A percentile compares a stretch with the other conserved stretches of the same genome.
Evolutionary conservation across 2,329 filamentous ascomycete genomes (phyloP).

Genomic region (Aureobasidium uvarum): DNA sequence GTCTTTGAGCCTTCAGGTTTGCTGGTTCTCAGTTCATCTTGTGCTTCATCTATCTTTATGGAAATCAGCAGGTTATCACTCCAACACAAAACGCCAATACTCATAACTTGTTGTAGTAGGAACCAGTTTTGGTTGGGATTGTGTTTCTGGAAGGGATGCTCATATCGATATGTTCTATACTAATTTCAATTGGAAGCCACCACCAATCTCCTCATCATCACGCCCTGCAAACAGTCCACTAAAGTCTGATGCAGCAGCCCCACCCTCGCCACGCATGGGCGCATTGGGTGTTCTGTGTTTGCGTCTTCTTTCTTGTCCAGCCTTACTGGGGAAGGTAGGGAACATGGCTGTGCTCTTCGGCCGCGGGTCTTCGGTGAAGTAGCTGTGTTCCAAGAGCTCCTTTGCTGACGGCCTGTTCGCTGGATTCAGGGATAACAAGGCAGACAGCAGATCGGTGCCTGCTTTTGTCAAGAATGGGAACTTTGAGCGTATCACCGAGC

Average conservation of each 20-base stretch:
- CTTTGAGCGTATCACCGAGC: conserved; percentile 64
- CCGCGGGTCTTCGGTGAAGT: conserved; percentile 85
- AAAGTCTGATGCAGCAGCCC: conserved; percentile 50
- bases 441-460: conserved; percentile 66
- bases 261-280: conserved; percentile 70
- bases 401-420: conserved; percentile 65
- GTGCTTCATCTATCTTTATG: no score
- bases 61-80: no score
- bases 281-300: conserved; percentile 75
- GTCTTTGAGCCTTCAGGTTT: no score
- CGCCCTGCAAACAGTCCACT: conserved; percentile 51
- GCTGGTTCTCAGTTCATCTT: no score
- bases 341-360: conserved; percentile 92
- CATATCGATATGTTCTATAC: conserved; percentile 29
- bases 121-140: no score
- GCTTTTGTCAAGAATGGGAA: conserved; percentile 80
- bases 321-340: conserved; percentile 94
- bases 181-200: conserved; percentile 45
- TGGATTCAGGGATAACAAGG: conserved; percentile 74
- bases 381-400: conserved; percentile 74
- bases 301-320: conserved; percentile 80
- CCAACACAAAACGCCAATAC: no score
- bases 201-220: conserved; percentile 50
- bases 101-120: no score
- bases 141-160: neutral